phyloP scores from a whole-genome alignment of 345 rosid genomes.

The Cardamine occulta region DNA sequence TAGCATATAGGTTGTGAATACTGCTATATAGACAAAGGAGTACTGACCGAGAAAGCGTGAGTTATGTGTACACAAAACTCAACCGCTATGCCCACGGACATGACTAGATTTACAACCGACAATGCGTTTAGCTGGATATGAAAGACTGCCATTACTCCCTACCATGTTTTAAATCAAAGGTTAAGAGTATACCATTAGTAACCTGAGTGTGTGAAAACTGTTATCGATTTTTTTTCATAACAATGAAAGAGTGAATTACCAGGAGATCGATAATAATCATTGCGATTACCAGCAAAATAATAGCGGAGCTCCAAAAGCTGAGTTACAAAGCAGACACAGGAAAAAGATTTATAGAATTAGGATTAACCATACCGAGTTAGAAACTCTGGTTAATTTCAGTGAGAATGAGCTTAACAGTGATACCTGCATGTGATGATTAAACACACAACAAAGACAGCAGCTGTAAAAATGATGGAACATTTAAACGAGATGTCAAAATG shows the following conservation, averaged over 20 bases:
- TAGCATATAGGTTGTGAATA: not conserved
- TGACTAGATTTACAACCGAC: conserved; percentile 92
- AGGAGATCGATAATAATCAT: conserved; percentile 90
- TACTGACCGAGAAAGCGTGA: conserved; percentile 84
- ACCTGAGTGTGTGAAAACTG: not conserved
- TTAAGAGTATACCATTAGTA: conserved; percentile 17
- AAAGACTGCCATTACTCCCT: conserved; percentile 96
- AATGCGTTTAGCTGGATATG: conserved; percentile 91
- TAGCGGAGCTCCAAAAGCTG: conserved; percentile 93
- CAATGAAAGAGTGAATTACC: conserved; percentile 49
- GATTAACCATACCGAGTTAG: not conserved
- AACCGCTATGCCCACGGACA: conserved; percentile 95
- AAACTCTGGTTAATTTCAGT: not conserved
- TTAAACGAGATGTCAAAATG: not conserved
- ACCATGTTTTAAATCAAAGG: conserved; percentile 44
- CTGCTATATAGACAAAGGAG: conserved; percentile 10
- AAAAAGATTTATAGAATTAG: not conserved
- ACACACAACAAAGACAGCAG: conserved; percentile 91
- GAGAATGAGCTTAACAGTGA: conserved; percentile 23
- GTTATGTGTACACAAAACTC: conserved; percentile 98
- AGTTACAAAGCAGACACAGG: conserved; percentile 35
- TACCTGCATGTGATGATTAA: conserved; percentile 92
- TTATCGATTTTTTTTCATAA: not conserved
- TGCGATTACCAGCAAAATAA: conserved; percentile 80
- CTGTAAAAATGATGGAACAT: conserved; percentile 48